These are phyloP conservation scores for Globisporangium takayamanum DNA, from an alignment of 352 stramenopile species.

Conservation along the genomic window DNA sequence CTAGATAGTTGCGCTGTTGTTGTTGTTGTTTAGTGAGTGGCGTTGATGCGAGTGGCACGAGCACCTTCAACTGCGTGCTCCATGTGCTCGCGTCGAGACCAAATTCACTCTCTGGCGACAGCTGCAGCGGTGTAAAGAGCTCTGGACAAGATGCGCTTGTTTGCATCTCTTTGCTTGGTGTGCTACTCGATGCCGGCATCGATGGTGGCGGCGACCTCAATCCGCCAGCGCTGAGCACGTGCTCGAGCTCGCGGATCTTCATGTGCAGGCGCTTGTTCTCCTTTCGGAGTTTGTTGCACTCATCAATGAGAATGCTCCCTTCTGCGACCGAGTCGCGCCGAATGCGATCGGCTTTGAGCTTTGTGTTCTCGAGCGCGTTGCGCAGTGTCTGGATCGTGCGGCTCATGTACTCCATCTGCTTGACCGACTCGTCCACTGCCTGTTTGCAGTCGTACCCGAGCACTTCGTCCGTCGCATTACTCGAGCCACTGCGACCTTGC, in stretches of 20 bases:
- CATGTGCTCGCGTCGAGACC: neutral
- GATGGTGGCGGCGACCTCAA: constrained; percentile 7
- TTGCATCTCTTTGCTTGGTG: constrained; percentile 10
- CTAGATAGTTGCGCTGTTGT: constrained; percentile 13
- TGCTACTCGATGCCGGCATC: neutral
- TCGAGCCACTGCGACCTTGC: neutral
- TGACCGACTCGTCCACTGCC: constrained; percentile 62
- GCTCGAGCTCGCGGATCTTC: constrained; percentile 64
- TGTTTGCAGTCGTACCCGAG: constrained; percentile 74
- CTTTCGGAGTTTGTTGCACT: constrained; percentile 74
- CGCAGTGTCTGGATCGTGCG: constrained; percentile 61
- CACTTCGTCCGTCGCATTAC: constrained; percentile 26
- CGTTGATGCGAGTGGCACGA: constrained; percentile 18
- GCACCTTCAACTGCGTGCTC: constrained; percentile 15
- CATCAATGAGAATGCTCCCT: constrained; percentile 70
- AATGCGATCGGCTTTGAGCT: constrained; percentile 54
- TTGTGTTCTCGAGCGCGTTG: constrained; percentile 56
- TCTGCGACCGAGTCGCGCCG: constrained; percentile 71
- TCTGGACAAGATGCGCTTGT: constrained; percentile 33
- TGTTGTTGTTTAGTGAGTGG: constrained; percentile 25
- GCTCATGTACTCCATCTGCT: constrained; percentile 82
- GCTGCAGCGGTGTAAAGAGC: constrained; percentile 15
- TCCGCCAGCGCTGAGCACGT: constrained; percentile 15
- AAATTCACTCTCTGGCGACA: constrained; percentile 15
- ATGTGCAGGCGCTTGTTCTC: constrained; percentile 63